These are phyloP conservation scores for Ophiosphaerella narmari DNA, from an alignment of 2,329 filamentous ascomycete species.

Conservation along the genomic window DNA sequence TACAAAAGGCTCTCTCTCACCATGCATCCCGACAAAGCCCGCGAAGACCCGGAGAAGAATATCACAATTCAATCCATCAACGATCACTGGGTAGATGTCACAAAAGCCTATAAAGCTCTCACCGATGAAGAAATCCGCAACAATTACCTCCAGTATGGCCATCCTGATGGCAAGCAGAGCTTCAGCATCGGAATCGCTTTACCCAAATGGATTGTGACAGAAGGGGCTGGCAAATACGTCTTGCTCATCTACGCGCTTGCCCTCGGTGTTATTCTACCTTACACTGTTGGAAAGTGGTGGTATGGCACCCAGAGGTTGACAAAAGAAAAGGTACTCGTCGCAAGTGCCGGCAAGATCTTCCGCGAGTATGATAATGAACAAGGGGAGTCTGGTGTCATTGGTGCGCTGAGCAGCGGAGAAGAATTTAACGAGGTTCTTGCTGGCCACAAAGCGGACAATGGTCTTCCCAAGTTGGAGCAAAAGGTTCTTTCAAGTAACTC, in stretches of 20 bases:
- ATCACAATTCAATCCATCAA: slow-evolving; percentile 85
- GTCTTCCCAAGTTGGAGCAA: slow-evolving; percentile 82
- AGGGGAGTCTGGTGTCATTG: slow-evolving; percentile 77
- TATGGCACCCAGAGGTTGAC: slow-evolving; percentile 93
- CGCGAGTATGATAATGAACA: slow-evolving; percentile 87
- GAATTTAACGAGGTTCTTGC: slow-evolving; percentile 80
- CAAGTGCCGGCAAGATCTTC: slow-evolving; percentile 94
- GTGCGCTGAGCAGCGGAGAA: slow-evolving; percentile 80
- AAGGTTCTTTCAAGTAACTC: slow-evolving; percentile 70
- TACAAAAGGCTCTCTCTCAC: slow-evolving; percentile 87
- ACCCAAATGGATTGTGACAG: slow-evolving; percentile 87
- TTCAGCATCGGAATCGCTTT: slow-evolving; percentile 97
- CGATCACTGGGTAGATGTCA: slow-evolving; percentile 88
- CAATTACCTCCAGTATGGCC: slow-evolving; percentile 94
- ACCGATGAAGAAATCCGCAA: slow-evolving; percentile 97
- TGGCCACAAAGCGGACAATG: slow-evolving; percentile 78
- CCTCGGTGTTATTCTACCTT: slow-evolving; percentile 88
- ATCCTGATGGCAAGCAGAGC: slow-evolving; percentile 97
- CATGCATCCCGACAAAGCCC: slow-evolving; percentile 91
- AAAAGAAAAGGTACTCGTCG: slow-evolving; percentile 89
- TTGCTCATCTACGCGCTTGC: slow-evolving; percentile 86
- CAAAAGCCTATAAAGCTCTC: slow-evolving; percentile 96
- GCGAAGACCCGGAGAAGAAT: slow-evolving; percentile 82
- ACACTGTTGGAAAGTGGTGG: slow-evolving; percentile 97
- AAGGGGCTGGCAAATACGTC: slow-evolving; percentile 95